Conservation (phyloP, 2,329 filamentous ascomycete species). For the Aspergillus arachidicola region DNA sequence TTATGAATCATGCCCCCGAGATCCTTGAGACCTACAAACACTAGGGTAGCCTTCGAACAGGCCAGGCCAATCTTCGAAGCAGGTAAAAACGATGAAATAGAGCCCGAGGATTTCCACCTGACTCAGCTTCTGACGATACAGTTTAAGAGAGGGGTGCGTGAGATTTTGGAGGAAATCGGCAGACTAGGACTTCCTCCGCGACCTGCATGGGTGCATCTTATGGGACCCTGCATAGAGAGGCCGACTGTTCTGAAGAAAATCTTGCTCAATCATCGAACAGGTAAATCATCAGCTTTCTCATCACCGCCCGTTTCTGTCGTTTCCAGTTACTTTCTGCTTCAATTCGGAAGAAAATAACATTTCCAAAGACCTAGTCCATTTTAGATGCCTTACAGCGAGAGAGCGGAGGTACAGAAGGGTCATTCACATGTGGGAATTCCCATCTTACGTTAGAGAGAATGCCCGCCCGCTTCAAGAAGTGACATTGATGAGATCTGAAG, state of each 20-base stretch:
- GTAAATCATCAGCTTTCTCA: neutral
- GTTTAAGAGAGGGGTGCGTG: neutral
- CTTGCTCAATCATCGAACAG: neutral
- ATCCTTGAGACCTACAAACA: too few species aligned
- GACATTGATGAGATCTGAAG: neutral
- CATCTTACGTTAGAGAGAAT: neutral
- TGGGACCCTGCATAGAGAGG: neutral
- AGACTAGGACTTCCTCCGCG: neutral
- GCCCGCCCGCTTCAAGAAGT: neutral
- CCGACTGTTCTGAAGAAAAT: neutral
- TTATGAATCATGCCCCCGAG: too few species aligned
- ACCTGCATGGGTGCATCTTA: neutral
- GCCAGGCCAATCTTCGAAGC: too few species aligned
- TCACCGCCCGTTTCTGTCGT: neutral
- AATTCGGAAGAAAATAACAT: neutral
- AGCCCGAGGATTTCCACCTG: too few species aligned
- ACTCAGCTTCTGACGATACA: neutral
- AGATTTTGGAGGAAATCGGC: neutral
- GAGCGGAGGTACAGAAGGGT: neutral
- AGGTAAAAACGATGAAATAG: too few species aligned
- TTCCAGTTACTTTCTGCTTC: neutral
- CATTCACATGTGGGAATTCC: neutral
- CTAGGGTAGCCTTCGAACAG: too few species aligned
- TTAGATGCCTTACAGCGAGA: too few species aligned
- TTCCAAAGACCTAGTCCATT: neutral